phyloP scores from a whole-genome alignment of 129 eudicot species.

The Scalesia atractyloides region DNA sequence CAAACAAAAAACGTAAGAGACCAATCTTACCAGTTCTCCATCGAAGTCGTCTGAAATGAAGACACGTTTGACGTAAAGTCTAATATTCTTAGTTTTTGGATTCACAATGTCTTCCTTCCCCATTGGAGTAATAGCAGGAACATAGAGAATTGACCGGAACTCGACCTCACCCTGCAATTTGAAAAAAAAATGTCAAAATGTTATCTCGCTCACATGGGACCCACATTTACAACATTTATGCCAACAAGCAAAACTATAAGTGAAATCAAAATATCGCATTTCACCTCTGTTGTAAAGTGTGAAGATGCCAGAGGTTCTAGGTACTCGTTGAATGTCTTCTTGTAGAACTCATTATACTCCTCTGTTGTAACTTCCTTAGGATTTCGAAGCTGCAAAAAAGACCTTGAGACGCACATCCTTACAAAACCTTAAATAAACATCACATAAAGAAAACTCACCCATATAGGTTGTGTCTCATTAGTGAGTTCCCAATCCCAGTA shows the following conservation, averaged over 20 bases:
- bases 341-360: constrained; percentile 91
- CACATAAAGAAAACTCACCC: constrained; percentile 55
- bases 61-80: constrained; percentile 91
- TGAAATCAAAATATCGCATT: constrained; percentile 6
- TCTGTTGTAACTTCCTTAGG: constrained; percentile 85
- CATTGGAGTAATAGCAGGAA: constrained; percentile 71
- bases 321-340: constrained; percentile 81
- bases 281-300: constrained; percentile 94
- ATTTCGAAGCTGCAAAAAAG: constrained; percentile 75
- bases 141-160: constrained; percentile 85
- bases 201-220: constrained; percentile 3
- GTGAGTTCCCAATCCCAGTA: constrained; percentile 99
- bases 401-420: constrained; percentile 7
- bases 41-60: constrained; percentile 97
- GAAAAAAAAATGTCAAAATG: not conserved
- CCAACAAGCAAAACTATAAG: not conserved
- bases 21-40: constrained; percentile 78
- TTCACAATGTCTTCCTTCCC: constrained; percentile 80
- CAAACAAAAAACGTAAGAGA: not conserved
- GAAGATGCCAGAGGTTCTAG: constrained; percentile 95
- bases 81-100: constrained; percentile 89
- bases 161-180: constrained; percentile 91
- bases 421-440: constrained; percentile 2
- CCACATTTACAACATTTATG: not conserved
- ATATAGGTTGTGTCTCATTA: constrained; percentile 95